A percentile compares a stretch with the other conserved stretches of the same genome.
Evolutionary conservation across 2,329 filamentous ascomycete genomes (phyloP).

Genomic region (Pseudogymnoascus sp.): DNA sequence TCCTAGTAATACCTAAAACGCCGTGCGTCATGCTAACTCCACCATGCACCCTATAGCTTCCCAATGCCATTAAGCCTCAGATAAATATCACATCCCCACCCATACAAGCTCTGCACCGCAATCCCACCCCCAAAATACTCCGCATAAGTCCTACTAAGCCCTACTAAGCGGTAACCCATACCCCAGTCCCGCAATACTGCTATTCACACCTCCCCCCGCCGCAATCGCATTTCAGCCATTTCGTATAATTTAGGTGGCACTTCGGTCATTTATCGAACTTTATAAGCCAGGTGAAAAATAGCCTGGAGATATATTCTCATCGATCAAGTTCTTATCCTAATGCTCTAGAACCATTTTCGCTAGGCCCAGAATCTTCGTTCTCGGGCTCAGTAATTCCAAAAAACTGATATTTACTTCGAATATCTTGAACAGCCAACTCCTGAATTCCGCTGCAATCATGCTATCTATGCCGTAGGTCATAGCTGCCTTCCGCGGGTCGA

Average conservation of each 20-base stretch:
- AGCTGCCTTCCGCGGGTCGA: background rate
- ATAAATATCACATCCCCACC: conserved; percentile 71
- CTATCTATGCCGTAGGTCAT: conserved; percentile 16
- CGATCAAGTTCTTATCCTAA: too few relatives aligned
- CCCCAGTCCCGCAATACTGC: conserved; percentile 84
- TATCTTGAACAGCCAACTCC: conserved; percentile 14
- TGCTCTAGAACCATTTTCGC: too few relatives aligned
- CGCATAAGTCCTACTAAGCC: conserved; percentile 79
- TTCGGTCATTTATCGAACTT: too few relatives aligned
- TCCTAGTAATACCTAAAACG: background rate
- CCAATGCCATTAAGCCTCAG: conserved; percentile 57
- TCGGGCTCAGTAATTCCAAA: too few relatives aligned
- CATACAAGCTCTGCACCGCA: conserved; percentile 87
- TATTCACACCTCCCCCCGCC: conserved; percentile 58
- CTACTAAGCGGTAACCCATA: conserved; percentile 87
- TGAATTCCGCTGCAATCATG: conserved; percentile 16
- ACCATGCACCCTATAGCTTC: conserved; percentile 20
- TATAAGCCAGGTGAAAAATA: too few relatives aligned
- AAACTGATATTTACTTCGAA: too few relatives aligned
- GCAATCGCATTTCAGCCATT: conserved; percentile 49
- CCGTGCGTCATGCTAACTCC: background rate
- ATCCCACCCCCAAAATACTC: conserved; percentile 98
- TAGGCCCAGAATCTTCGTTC: too few relatives aligned
- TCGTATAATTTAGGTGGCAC: too few relatives aligned
- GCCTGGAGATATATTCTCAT: too few relatives aligned